phyloP scores from a whole-genome alignment of 768 basidiomycete species.

The Floccularia luteovirens region DNA sequence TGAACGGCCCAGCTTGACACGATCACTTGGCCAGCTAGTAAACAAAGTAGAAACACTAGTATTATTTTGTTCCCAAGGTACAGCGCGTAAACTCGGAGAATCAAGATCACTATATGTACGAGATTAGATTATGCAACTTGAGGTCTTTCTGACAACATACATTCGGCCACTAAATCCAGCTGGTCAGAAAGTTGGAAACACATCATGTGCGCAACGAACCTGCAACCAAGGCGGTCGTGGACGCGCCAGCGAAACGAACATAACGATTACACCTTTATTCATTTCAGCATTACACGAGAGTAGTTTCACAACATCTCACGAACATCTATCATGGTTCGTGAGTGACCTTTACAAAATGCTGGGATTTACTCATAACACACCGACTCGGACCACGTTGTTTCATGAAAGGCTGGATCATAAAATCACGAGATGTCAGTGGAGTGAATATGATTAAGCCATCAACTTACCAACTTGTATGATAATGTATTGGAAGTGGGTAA shows the following conservation, averaged over 20 bases:
- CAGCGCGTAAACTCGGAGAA: constrained; percentile 16
- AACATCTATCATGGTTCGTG: constrained; percentile 7
- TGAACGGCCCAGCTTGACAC: constrained; percentile 12
- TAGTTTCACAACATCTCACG: not conserved
- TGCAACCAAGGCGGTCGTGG: constrained; percentile 14
- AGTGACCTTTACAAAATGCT: not conserved
- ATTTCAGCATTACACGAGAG: not conserved
- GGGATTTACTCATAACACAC: constrained; percentile 3
- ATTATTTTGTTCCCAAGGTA: constrained; percentile 13
- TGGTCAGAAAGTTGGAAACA: not conserved
- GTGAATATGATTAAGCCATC: not conserved
- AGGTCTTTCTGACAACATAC: constrained; percentile 5
- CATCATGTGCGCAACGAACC: constrained; percentile 5
- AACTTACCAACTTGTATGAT: constrained; percentile 14
- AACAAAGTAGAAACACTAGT: constrained; percentile 9
- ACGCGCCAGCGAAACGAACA: constrained; percentile 15
- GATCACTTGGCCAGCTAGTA: constrained; percentile 12
- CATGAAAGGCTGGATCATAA: constrained; percentile 10
- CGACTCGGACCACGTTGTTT: constrained; percentile 14
- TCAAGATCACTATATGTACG: constrained; percentile 12
- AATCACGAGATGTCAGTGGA: not conserved
- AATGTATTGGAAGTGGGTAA: constrained; percentile 15
- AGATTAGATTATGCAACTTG: not conserved
- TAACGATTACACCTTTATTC: constrained; percentile 12
- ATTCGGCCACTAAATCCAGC: constrained; percentile 9